Evolutionary conservation across 1,284 basidiomycete genomes (phyloP).

Genomic region (Rhodotorula sp.): DNA sequence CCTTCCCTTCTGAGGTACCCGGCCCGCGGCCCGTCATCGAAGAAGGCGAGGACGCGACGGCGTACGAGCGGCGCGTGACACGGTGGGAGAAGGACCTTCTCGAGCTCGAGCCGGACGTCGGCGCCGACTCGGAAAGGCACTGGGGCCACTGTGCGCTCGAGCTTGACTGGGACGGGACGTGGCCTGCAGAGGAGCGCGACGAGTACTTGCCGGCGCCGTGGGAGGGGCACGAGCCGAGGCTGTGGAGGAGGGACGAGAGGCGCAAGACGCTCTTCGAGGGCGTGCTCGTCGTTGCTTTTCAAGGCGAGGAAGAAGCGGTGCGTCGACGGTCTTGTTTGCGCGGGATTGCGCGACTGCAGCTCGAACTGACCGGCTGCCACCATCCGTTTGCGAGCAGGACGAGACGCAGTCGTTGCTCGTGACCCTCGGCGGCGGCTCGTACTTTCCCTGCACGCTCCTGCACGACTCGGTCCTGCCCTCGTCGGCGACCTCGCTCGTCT

Average conservation of each 20-base stretch:
- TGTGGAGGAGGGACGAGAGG: constrained; percentile 4
- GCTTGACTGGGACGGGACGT: constrained; percentile 10
- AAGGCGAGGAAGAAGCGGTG: neutral
- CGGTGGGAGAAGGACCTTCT: constrained; percentile 21
- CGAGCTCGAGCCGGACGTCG: constrained; percentile 18
- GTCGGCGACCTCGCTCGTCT: neutral
- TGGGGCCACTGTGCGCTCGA: constrained; percentile 34
- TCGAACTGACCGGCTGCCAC: neutral
- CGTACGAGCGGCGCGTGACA: constrained; percentile 7
- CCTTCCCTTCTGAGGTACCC: neutral
- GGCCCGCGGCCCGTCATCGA: neutral
- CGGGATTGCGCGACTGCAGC: neutral
- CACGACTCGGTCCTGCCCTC: neutral
- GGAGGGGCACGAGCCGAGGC: neutral
- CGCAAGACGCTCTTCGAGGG: constrained; percentile 20
- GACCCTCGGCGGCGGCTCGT: constrained; percentile 11
- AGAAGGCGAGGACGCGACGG: constrained; percentile 3
- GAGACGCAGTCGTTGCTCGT: neutral
- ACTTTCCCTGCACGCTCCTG: constrained; percentile 2
- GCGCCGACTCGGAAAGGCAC: constrained; percentile 12
- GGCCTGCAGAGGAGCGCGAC: constrained; percentile 2
- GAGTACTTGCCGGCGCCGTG: neutral
- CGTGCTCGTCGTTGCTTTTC: constrained; percentile 19
- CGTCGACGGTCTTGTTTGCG: neutral
- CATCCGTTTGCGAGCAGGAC: neutral